Evolutionary conservation across 148 eudicot species (phyloP), one percentile per base, ranked within the genome.

Genomic region (Vaccinium myrtillus): DNA sequence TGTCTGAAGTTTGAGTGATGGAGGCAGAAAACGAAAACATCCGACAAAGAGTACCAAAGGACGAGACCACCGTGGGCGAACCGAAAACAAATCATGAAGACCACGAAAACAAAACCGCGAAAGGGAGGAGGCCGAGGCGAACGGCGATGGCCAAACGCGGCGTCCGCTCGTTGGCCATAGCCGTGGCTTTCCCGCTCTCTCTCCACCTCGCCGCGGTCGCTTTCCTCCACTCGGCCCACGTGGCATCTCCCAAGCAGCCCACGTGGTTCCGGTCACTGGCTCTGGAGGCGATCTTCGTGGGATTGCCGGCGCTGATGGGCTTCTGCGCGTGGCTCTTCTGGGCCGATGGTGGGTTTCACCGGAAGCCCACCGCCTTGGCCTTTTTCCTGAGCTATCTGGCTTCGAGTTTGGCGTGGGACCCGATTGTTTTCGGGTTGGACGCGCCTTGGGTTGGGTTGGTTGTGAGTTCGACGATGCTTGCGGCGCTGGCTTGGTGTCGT

Each of bases 281-380:
- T 73, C 55, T 96, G 14, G 97, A 94, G 79, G 73, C 84, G 43
- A 86, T 93, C 15, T 91, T 91, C 48, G 69, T 96, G 76, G 92
- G 85, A 8, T 88, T 89, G 13, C 84, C 94, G 0, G 36, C 84
- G 1, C 82, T 96, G 0, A 89, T 94, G 95, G 96, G 98, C 86
- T 89, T 93, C 1, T 91, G 94, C 11, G 95, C 92, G 0, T 96
- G 98, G 98, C 90, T 96, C 1, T 93, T 94, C 2, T 96, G 99
- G 99, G 97, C 95, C 21, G 93, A 93, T 8, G 98, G 95, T 6
- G 99, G 99, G 88, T 92, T 96, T 58, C 97, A 93, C 49, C 82
- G 88, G 58, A 79, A 77, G 83, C 95, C 95, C 13, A 73, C 10
- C 2, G 89, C 86, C 0, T 21, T 90, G 77, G 83, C 85, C 1